These are phyloP conservation scores for Phtheirospermum japonicum DNA, from an alignment of 257 asterid genomes.

Conservation along the genomic window DNA sequence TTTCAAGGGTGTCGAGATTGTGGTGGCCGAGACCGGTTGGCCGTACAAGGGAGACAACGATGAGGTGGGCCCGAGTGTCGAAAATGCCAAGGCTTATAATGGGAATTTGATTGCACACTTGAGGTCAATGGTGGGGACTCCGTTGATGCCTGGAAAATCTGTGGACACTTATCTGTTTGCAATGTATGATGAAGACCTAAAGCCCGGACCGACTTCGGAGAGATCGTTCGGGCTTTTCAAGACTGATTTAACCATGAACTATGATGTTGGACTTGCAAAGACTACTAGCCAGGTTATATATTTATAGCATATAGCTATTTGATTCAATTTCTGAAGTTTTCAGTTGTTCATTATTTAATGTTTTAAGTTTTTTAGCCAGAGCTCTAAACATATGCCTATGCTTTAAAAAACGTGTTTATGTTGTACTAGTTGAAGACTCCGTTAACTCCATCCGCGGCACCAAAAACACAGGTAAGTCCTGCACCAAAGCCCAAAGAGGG, in stretches of 20 bases:
- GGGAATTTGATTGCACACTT: constrained; percentile 55
- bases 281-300: constrained; percentile 39
- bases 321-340: no score
- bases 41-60: constrained; percentile 68
- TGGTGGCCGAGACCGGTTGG: constrained; percentile 81
- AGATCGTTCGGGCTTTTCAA: constrained; percentile 67
- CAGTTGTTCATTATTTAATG: no score
- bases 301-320: not conserved
- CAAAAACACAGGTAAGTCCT: constrained; percentile 23
- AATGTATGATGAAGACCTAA: constrained; percentile 59
- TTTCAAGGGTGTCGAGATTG: constrained; percentile 60
- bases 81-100: constrained; percentile 67
- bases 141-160: constrained; percentile 72
- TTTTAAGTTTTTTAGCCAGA: no score
- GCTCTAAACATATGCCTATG: not conserved
- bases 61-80: constrained; percentile 63
- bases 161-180: constrained; percentile 70
- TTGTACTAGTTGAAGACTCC: constrained; percentile 28
- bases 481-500: constrained; percentile 27
- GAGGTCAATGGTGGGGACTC: constrained; percentile 67
- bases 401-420: constrained; percentile 7
- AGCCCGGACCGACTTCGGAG: constrained; percentile 75
- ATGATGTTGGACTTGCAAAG: constrained; percentile 56
- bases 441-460: constrained; percentile 19
- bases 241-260: constrained; percentile 48